Conservation (phyloP, 352 stramenopile genomes). For the Pythium plurisporium region DNA sequence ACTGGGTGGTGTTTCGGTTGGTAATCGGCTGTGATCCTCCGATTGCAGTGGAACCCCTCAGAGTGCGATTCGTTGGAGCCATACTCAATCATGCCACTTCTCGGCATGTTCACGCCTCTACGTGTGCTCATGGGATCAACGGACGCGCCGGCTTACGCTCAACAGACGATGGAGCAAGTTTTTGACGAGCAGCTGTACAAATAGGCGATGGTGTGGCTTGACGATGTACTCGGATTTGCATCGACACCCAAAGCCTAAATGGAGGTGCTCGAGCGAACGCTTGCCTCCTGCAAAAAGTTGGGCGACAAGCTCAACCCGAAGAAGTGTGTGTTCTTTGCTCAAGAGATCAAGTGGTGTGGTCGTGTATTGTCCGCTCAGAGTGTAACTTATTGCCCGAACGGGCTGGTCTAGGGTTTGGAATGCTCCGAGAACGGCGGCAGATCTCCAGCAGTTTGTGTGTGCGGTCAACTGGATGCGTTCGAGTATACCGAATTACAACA, state of each 20-base stretch:
- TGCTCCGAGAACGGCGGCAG: background rate
- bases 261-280: constrained; percentile 10
- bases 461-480: background rate
- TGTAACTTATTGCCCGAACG: constrained; percentile 18
- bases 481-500: background rate
- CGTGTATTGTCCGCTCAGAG: constrained; percentile 19
- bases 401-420: too few relatives aligned
- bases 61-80: too few relatives aligned
- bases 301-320: constrained; percentile 32
- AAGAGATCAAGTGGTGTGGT: constrained; percentile 23
- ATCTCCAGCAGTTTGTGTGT: background rate
- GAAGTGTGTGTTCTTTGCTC: constrained; percentile 29
- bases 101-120: constrained; percentile 14
- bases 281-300: constrained; percentile 15
- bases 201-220: constrained; percentile 25
- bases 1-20: too few relatives aligned
- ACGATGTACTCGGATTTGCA: constrained; percentile 27
- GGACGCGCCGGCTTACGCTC: constrained; percentile 14
- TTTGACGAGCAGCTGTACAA: constrained; percentile 14
- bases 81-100: constrained; percentile 20
- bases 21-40: too few relatives aligned
- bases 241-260: constrained; percentile 10
- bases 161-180: constrained; percentile 19
- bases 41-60: too few relatives aligned
- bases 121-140: constrained; percentile 22